A percentile compares a stretch with the other conserved stretches of the same genome.
These are phyloP conservation scores for Bidens hawaiensis DNA, from an alignment of 140 eudicot species.

Conservation along the genomic window DNA sequence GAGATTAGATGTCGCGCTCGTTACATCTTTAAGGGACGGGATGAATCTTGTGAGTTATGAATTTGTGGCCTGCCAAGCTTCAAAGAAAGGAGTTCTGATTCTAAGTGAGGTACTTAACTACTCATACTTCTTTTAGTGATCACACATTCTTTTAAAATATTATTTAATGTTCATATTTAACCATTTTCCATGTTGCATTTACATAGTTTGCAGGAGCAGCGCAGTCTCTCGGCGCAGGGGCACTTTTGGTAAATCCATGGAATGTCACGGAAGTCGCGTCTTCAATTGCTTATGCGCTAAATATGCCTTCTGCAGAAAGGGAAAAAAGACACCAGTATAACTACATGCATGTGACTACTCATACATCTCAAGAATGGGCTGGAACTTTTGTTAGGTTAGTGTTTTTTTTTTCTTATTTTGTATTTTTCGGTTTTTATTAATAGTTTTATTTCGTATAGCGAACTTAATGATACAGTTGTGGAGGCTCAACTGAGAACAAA, in stretches of 20 bases:
- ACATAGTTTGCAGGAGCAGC: slow-evolving; percentile 94
- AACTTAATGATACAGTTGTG: slow-evolving; percentile 67
- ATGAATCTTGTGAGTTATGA: slow-evolving; percentile 96
- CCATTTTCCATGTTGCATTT: neutral
- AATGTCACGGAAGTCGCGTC: slow-evolving; percentile 75
- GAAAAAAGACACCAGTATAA: slow-evolving; percentile 83
- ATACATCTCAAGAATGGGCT: slow-evolving; percentile 95
- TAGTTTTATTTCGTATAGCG: slow-evolving; percentile 37
- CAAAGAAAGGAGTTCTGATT: slow-evolving; percentile 78
- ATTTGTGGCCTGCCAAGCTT: slow-evolving; percentile 95
- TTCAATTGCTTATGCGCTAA: slow-evolving; percentile 70
- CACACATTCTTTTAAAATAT: neutral
- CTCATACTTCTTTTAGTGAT: neutral
- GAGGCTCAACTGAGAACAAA: slow-evolving; percentile 73
- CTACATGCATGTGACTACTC: slow-evolving; percentile 73
- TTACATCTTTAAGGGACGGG: slow-evolving; percentile 90
- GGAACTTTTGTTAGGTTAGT: slow-evolving; percentile 78
- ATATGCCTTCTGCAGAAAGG: slow-evolving; percentile 84
- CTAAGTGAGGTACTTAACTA: slow-evolving; percentile 97
- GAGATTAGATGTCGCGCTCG: slow-evolving; percentile 66
- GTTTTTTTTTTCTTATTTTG: neutral
- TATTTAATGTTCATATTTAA: neutral
- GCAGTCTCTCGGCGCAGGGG: slow-evolving; percentile 93
- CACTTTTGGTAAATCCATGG: slow-evolving; percentile 84
- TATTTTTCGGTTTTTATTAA: neutral